These are phyloP conservation scores for Mycena indigotica DNA, from an alignment of 768 basidiomycete species.

Conservation along the genomic window DNA sequence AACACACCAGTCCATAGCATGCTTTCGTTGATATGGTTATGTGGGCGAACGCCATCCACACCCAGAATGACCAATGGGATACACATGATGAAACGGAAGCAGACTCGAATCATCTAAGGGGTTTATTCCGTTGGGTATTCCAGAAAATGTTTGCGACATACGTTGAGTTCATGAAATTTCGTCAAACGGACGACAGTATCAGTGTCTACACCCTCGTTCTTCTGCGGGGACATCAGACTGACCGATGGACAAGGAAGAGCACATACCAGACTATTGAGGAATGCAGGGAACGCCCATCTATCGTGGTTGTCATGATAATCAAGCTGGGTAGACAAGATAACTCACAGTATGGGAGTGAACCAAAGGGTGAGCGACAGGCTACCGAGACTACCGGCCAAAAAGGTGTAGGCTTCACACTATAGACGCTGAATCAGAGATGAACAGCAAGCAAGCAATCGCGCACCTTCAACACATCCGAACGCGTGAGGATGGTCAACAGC, in stretches of 20 bases:
- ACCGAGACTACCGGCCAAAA: constrained; percentile 69
- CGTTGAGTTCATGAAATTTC: constrained; percentile 83
- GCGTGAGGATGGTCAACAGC: constrained; percentile 64
- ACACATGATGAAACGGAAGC: constrained; percentile 75
- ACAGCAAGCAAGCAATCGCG: constrained; percentile 2
- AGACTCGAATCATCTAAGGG: constrained; percentile 62
- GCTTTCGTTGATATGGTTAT: constrained; percentile 66
- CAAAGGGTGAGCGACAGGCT: constrained; percentile 71
- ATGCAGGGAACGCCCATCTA: constrained; percentile 69
- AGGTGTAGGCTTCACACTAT: constrained; percentile 71
- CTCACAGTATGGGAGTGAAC: constrained; percentile 72
- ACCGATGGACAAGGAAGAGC: background rate
- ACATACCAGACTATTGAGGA: constrained; percentile 62
- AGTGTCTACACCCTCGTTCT: constrained; percentile 61
- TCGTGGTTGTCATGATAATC: too few relatives aligned
- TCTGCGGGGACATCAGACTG: constrained; percentile 38
- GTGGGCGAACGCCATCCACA: constrained; percentile 64
- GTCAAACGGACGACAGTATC: constrained; percentile 70
- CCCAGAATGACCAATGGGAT: constrained; percentile 67
- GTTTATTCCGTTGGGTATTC: background rate
- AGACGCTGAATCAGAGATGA: constrained; percentile 12
- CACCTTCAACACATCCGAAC: constrained; percentile 61
- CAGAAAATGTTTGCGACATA: constrained; percentile 36
- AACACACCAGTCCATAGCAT: constrained; percentile 52
- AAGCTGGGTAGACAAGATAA: too few relatives aligned